phyloP scores from a whole-genome alignment of 2,329 filamentous ascomycete species.

The Aspergillus sergii region DNA sequence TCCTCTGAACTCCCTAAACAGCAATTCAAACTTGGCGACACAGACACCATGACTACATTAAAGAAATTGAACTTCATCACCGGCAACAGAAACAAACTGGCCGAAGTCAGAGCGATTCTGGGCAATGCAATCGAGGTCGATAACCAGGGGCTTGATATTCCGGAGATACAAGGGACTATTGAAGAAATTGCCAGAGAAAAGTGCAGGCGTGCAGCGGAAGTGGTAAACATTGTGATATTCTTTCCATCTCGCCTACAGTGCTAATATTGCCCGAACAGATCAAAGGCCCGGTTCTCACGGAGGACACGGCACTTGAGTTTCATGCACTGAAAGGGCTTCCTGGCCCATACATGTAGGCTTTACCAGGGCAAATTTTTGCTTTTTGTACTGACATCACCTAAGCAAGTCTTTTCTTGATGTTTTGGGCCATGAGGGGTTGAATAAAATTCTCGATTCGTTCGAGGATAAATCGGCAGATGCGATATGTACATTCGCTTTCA shows the following conservation, averaged over 20 bases:
- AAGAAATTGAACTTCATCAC: slow-evolving; percentile 86
- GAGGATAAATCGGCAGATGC: slow-evolving; percentile 89
- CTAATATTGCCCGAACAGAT: slow-evolving; percentile 54
- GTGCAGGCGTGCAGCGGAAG: slow-evolving; percentile 76
- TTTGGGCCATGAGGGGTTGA: slow-evolving; percentile 81
- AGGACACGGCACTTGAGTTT: slow-evolving; percentile 95
- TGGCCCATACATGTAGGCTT: slow-evolving; percentile 83
- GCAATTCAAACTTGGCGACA: background rate
- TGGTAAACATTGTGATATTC: slow-evolving; percentile 54
- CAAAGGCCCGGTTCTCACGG: slow-evolving; percentile 85
- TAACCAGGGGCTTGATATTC: slow-evolving; percentile 75
- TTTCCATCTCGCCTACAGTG: background rate
- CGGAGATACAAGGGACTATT: slow-evolving; percentile 88
- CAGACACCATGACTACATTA: slow-evolving; percentile 47
- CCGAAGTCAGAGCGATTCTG: slow-evolving; percentile 86
- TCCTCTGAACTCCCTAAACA: background rate
- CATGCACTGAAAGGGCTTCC: slow-evolving; percentile 87
- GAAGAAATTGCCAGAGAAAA: slow-evolving; percentile 92
- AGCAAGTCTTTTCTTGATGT: slow-evolving; percentile 93
- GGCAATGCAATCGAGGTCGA: slow-evolving; percentile 70
- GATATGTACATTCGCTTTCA: slow-evolving; percentile 95
- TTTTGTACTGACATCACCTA: slow-evolving; percentile 13
- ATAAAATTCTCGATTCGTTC: slow-evolving; percentile 86
- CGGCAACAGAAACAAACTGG: slow-evolving; percentile 90
- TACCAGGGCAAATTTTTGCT: slow-evolving; percentile 31